A percentile compares a stretch with the other conserved stretches of the same genome.
phyloP scores from a whole-genome alignment of 2,329 filamentous ascomycete species.

The Cladosporium phlei region DNA sequence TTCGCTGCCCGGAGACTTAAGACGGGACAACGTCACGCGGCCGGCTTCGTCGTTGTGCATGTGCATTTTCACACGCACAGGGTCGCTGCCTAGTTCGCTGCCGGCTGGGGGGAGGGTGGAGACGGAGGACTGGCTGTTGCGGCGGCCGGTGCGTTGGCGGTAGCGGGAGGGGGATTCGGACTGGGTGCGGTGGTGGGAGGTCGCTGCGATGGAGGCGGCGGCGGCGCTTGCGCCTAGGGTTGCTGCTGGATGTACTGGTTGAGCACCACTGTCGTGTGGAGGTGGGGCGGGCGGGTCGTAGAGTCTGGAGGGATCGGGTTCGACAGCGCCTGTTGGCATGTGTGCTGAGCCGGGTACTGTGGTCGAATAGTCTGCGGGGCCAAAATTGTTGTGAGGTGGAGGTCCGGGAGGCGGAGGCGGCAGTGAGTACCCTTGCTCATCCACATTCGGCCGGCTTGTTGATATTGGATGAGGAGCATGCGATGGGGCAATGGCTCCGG shows the following conservation, averaged over 20 bases:
- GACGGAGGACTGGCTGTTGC: conserved; percentile 20
- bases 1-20: conserved; percentile 54
- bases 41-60: conserved; percentile 58
- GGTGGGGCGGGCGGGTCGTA: conserved; percentile 27
- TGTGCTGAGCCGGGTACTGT: conserved; percentile 25
- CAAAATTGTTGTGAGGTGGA: conserved; percentile 24
- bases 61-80: conserved; percentile 60
- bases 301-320: conserved; percentile 32
- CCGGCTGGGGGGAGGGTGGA: conserved; percentile 9
- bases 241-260: conserved; percentile 22
- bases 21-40: conserved; percentile 57
- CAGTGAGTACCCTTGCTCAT: conserved; percentile 16
- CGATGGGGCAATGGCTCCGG: conserved; percentile 22
- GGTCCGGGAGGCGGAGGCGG: conserved; percentile 33
- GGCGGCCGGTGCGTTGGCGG: conserved; percentile 16
- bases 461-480: not conserved
- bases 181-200: conserved; percentile 19
- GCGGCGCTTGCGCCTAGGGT: conserved; percentile 20
- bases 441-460: conserved; percentile 12
- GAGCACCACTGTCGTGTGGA: not conserved
- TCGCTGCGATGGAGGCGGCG: conserved; percentile 23
- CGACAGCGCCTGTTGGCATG: conserved; percentile 39
- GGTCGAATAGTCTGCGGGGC: conserved; percentile 23
- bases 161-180: conserved; percentile 27
- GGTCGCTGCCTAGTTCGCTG: conserved; percentile 31